Percentiles rank a stretch among this genome's conserved stretches.
These are phyloP conservation scores for Chalciporus sp. DNA, from an alignment of 1,284 basidiomycete genomes.

Conservation along the genomic window DNA sequence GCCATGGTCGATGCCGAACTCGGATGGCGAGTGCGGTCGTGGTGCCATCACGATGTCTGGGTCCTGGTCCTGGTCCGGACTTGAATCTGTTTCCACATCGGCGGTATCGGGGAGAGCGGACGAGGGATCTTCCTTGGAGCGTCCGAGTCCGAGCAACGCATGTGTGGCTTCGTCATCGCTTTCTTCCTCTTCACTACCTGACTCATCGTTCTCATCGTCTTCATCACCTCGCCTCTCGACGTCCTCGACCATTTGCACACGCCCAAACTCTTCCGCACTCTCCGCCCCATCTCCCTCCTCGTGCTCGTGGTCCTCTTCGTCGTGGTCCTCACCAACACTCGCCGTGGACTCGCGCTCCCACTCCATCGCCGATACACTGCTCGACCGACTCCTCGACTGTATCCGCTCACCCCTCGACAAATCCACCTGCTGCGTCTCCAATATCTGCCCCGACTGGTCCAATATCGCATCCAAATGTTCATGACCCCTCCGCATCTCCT, in stretches of 20 bases:
- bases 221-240: constrained; percentile 8
- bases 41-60: constrained; percentile 6
- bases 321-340: constrained; percentile 32
- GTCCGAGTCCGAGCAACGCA: constrained; percentile 30
- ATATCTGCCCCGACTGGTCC: constrained; percentile 85
- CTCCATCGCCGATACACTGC: constrained; percentile 46
- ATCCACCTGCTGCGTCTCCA: constrained; percentile 82
- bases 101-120: neutral
- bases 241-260: constrained; percentile 20
- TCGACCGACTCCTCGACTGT: constrained; percentile 53
- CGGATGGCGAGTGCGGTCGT: constrained; percentile 9
- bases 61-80: neutral
- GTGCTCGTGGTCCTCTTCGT: constrained; percentile 10
- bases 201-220: constrained; percentile 16
- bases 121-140: constrained; percentile 3
- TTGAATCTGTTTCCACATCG: neutral
- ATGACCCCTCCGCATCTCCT: constrained; percentile 71
- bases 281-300: constrained; percentile 23
- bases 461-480: constrained; percentile 91
- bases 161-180: constrained; percentile 32
- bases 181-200: constrained; percentile 18
- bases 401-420: constrained; percentile 51
- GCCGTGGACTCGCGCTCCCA: constrained; percentile 49
- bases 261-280: constrained; percentile 32
- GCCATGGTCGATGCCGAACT: constrained; percentile 6